Evolutionary conservation across 2,329 filamentous ascomycete genomes (phyloP).

Genomic region (Tolypocladium guangdongense): DNA sequence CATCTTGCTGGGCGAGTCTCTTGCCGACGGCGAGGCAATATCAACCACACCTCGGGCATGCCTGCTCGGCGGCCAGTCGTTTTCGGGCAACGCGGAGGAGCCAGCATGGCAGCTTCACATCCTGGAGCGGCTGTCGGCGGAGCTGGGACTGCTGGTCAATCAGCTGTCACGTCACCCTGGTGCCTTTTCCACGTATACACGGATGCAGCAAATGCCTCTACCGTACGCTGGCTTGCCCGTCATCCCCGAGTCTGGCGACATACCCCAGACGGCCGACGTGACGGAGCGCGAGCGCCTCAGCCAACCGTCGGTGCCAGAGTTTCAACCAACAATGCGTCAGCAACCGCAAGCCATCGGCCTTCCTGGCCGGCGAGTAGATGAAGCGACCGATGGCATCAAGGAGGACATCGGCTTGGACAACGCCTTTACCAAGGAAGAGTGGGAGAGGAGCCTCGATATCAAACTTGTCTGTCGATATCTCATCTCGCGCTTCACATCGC

Average conservation of each 20-base stretch:
- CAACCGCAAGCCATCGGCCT: conserved; percentile 25
- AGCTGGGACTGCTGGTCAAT: conserved; percentile 74
- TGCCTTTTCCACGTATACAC: conserved; percentile 73
- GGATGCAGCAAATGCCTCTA: conserved; percentile 50
- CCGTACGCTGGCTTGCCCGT: conserved; percentile 71
- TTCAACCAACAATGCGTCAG: conserved; percentile 35
- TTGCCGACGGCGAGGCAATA: conserved; percentile 43
- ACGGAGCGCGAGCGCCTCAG: conserved; percentile 11
- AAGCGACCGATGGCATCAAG: conserved; percentile 9
- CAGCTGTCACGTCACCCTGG: conserved; percentile 73
- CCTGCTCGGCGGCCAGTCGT: conserved; percentile 15
- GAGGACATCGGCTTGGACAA: conserved; percentile 15
- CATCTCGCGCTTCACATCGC: conserved; percentile 58
- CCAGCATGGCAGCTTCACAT: conserved; percentile 65
- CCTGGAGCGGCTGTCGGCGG: conserved; percentile 73
- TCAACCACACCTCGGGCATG: conserved; percentile 37
- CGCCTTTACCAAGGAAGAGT: conserved; percentile 63
- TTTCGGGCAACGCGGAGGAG: conserved; percentile 23
- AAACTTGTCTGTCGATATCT: conserved; percentile 87
- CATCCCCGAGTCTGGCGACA: conserved; percentile 40
- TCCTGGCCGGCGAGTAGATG: conserved; percentile 16
- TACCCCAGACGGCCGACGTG: conserved; percentile 16
- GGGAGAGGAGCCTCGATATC: conserved; percentile 87
- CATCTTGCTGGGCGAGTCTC: conserved; percentile 73
- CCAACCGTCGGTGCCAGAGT: conserved; percentile 23